A percentile compares a stretch with the other conserved stretches of the same genome.
Conservation (phyloP, 2,329 filamentous ascomycete species). For the Mariannaea sp. region DNA sequence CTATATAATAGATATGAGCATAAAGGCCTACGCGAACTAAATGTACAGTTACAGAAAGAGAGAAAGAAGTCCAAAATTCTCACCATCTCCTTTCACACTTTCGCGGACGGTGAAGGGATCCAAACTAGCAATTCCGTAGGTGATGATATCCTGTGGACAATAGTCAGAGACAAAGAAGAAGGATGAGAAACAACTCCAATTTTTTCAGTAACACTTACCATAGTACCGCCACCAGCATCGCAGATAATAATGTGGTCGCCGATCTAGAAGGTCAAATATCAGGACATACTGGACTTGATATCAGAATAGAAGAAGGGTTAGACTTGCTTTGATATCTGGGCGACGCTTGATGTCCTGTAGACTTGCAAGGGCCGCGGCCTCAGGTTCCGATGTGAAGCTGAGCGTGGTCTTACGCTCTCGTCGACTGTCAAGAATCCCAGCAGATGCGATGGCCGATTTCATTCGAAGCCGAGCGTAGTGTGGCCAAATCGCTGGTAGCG, state of each 20-base stretch:
- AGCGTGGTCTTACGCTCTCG: conserved; percentile 39
- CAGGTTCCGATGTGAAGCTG: conserved; percentile 50
- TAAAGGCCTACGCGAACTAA: too few relatives aligned
- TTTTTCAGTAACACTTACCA: conserved; percentile 34
- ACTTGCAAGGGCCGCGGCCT: conserved; percentile 50
- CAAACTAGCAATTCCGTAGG: conserved; percentile 40
- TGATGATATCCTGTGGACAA: conserved; percentile 47
- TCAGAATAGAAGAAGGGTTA: too few relatives aligned
- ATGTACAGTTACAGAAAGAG: too few relatives aligned
- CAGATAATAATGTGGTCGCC: conserved; percentile 43
- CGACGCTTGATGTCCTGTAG: conserved; percentile 38
- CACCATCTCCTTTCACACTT: conserved; percentile 45
- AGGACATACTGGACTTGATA: too few relatives aligned
- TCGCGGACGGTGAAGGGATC: conserved; percentile 43
- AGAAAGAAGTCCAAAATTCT: too few relatives aligned
- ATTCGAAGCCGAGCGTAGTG: conserved; percentile 45
- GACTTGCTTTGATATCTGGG: conserved; percentile 30
- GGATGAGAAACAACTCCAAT: too few relatives aligned
- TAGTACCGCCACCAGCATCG: conserved; percentile 46
- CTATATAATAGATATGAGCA: conserved; percentile 28
- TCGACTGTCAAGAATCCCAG: conserved; percentile 44
- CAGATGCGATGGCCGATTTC: conserved; percentile 40
- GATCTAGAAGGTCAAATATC: conserved; percentile 6
- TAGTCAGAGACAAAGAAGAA: neutral
- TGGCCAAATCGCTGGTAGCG: conserved; percentile 54